Conservation (phyloP, 2,329 filamentous ascomycete genomes). For the Cladosporium sp. region DNA sequence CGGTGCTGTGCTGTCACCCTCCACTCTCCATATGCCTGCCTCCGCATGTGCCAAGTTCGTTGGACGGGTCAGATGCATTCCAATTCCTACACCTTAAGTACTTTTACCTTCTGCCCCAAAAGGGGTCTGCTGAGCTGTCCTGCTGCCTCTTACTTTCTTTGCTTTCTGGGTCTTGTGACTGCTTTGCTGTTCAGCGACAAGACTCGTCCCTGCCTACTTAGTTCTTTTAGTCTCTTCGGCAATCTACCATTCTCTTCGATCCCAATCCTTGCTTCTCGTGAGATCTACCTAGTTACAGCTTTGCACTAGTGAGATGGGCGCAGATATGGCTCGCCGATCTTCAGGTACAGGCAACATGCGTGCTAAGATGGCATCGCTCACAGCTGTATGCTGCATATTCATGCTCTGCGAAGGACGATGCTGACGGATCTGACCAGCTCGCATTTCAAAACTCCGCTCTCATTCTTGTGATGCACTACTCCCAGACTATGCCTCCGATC, state of each 20-base stretch:
- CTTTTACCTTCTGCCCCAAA: background rate
- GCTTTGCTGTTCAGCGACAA: background rate
- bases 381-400: background rate
- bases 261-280: background rate
- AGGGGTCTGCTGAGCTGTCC: background rate
- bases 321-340: conserved; percentile 6
- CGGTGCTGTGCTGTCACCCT: background rate
- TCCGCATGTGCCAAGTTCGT: background rate
- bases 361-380: conserved; percentile 8
- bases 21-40: too few species aligned
- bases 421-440: conserved; percentile 48
- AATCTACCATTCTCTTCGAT: background rate
- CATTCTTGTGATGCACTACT: conserved; percentile 88
- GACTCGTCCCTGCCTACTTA: background rate
- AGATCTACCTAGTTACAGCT: background rate
- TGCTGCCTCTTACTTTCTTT: background rate
- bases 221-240: background rate
- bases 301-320: background rate
- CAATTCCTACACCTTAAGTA: background rate
- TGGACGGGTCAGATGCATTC: background rate
- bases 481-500: conserved; percentile 80
- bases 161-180: background rate
- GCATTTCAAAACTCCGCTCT: conserved; percentile 76
- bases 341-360: background rate
- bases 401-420: background rate